Evolutionary conservation across 2,329 filamentous ascomycete species (phyloP).

Genomic region (Apiospora aurea): DNA sequence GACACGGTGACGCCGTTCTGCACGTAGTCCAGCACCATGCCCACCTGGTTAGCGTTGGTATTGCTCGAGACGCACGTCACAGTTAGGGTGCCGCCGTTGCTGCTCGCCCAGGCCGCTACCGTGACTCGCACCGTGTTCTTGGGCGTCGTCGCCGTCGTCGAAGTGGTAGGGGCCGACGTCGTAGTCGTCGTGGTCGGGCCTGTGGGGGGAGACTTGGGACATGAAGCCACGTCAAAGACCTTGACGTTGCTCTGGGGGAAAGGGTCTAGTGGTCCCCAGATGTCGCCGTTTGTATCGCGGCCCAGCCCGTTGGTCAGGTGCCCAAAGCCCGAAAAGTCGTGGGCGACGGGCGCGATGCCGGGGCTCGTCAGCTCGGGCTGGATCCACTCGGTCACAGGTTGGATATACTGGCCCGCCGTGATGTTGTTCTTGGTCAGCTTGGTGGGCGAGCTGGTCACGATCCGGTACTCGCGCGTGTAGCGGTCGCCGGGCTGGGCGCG

Average conservation of each 20-base stretch:
- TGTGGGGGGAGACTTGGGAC: slow-evolving; percentile 14
- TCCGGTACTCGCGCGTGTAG: slow-evolving; percentile 50
- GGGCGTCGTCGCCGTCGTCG: slow-evolving; percentile 7
- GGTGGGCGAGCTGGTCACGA: slow-evolving; percentile 44
- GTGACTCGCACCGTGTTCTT: slow-evolving; percentile 29
- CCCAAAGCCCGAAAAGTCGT: slow-evolving; percentile 45
- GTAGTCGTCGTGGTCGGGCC: slow-evolving; percentile 1
- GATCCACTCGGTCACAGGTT: slow-evolving; percentile 51
- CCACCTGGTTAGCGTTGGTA: slow-evolving; percentile 27
- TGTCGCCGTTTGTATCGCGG: slow-evolving; percentile 36
- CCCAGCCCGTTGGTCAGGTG: slow-evolving; percentile 41
- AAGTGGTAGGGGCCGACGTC: background rate
- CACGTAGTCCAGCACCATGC: slow-evolving; percentile 22
- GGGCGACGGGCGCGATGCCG: slow-evolving; percentile 41
- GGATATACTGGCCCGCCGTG: slow-evolving; percentile 49
- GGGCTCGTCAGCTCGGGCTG: slow-evolving; percentile 49
- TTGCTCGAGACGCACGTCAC: slow-evolving; percentile 29
- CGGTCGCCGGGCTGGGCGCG: slow-evolving; percentile 38
- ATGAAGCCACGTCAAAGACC: slow-evolving; percentile 29
- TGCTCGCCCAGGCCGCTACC: slow-evolving; percentile 29
- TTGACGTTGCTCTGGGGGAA: slow-evolving; percentile 36
- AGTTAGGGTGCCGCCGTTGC: slow-evolving; percentile 31
- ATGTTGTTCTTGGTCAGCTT: slow-evolving; percentile 47
- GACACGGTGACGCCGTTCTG: slow-evolving; percentile 19
- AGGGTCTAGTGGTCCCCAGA: slow-evolving; percentile 48